Conservation (phyloP, 2,329 filamentous ascomycete species). For the Calonectria pauciramosa region DNA sequence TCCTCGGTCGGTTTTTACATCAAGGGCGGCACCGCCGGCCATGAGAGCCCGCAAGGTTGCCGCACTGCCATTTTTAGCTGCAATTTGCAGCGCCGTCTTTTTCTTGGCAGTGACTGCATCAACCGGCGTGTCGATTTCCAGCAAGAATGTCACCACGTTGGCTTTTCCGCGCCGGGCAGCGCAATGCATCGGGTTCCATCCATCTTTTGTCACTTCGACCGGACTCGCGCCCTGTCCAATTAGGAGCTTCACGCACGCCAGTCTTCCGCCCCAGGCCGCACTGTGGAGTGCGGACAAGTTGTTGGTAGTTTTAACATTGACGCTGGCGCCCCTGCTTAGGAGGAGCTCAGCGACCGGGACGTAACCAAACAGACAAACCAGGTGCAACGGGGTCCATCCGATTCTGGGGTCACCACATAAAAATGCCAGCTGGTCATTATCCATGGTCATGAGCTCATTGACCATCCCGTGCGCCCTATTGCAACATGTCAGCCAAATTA, state of each 20-base stretch:
- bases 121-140: neutral
- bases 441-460: neutral
- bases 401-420: neutral
- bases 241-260: neutral
- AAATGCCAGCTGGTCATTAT: neutral
- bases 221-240: neutral
- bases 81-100: neutral
- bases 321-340: neutral
- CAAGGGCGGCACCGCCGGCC: neutral
- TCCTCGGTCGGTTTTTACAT: neutral
- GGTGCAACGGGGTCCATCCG: neutral
- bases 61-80: neutral
- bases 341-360: neutral
- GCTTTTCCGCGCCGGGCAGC: neutral
- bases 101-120: neutral
- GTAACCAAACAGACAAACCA: neutral
- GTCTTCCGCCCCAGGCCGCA: neutral
- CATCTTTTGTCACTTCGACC: neutral
- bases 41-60: neutral
- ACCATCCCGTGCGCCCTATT: neutral
- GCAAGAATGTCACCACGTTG: neutral
- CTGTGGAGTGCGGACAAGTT: neutral
- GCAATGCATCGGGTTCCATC: conserved; percentile 1
- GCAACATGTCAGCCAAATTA: neutral
- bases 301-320: neutral